Evolutionary conservation across 768 basidiomycete species (phyloP).

Genomic region (Pleurotus pulmonarius): DNA sequence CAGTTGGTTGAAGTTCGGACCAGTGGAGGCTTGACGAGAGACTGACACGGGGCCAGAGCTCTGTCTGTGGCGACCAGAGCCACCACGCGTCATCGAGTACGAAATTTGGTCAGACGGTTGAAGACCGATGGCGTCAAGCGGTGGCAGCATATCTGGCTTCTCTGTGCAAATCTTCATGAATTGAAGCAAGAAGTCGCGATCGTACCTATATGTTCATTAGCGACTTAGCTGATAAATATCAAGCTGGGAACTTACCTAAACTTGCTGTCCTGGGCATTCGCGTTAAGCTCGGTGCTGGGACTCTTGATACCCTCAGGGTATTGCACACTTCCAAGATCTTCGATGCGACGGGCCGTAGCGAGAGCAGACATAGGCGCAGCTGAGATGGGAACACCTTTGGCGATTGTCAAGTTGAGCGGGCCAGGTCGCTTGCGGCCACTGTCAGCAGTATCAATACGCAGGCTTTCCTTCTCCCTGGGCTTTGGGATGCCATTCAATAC

Average conservation of each 20-base stretch:
- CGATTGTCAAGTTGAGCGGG: conserved; percentile 63
- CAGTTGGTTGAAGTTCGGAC: conserved; percentile 28
- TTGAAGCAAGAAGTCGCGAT: conserved; percentile 95
- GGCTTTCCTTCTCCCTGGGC: conserved; percentile 46
- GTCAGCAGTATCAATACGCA: conserved; percentile 64
- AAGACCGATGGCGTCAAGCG: conserved; percentile 87
- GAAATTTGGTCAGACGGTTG: conserved; percentile 64
- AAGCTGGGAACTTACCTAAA: conserved; percentile 55
- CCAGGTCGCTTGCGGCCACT: conserved; percentile 57
- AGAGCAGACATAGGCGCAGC: conserved; percentile 61
- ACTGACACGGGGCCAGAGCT: conserved; percentile 36
- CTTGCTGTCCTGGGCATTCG: conserved; percentile 80
- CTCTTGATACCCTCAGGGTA: conserved; percentile 85
- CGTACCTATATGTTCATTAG: conserved; percentile 57
- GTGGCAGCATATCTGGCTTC: conserved; percentile 87
- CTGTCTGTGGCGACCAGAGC: conserved; percentile 59
- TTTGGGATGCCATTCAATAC: conserved; percentile 30
- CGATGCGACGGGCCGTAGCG: conserved; percentile 80
- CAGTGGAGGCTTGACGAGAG: conserved; percentile 42
- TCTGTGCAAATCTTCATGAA: conserved; percentile 95
- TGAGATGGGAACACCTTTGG: conserved; percentile 39
- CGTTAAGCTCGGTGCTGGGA: conserved; percentile 82
- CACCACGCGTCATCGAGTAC: conserved; percentile 52
- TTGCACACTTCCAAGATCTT: conserved; percentile 68
- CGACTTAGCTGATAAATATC: neutral